These are phyloP conservation scores for Warburgia ugandensis DNA, from an alignment of 164 flowering plant genomes.

Conservation along the genomic window DNA sequence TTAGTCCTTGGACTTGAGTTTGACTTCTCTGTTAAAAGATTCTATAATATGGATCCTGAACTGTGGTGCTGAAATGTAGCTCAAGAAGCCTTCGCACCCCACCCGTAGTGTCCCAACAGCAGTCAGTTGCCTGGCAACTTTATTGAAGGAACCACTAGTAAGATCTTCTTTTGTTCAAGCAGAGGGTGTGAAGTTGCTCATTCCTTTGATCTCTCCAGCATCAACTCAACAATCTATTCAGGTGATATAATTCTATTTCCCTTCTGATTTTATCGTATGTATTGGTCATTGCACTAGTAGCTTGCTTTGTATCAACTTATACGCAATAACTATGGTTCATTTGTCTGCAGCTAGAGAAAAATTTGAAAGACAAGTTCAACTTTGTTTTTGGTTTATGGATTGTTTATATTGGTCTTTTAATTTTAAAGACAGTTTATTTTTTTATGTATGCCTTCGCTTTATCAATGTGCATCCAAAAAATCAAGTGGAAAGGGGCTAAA, in stretches of 20 bases:
- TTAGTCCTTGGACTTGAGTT: no score
- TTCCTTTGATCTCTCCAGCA: slow-evolving; percentile 86
- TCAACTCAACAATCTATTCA: slow-evolving; percentile 94
- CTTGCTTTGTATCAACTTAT: no score
- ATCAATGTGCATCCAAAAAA: no score
- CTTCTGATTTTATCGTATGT: not conserved
- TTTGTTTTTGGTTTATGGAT: no score
- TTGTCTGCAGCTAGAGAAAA: no score
- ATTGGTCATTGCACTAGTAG: not conserved
- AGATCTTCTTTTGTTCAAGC: slow-evolving; percentile 85
- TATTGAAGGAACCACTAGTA: slow-evolving; percentile 77
- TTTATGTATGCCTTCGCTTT: no score
- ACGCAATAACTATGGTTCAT: no score
- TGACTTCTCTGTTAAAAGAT: no score
- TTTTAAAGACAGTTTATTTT: no score
- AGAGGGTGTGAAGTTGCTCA: slow-evolving; percentile 87
- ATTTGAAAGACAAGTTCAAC: no score
- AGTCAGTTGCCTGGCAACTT: slow-evolving; percentile 68
- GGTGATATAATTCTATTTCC: slow-evolving; percentile 31
- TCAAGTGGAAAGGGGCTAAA: no score
- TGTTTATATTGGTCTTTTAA: no score
- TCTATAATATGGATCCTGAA: not conserved
- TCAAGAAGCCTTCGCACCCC: slow-evolving; percentile 87
- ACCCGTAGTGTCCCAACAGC: slow-evolving; percentile 66
- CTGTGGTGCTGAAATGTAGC: slow-evolving; percentile 28